phyloP scores from a whole-genome alignment of 345 rosid species.

The Schrenkiella parvula region DNA sequence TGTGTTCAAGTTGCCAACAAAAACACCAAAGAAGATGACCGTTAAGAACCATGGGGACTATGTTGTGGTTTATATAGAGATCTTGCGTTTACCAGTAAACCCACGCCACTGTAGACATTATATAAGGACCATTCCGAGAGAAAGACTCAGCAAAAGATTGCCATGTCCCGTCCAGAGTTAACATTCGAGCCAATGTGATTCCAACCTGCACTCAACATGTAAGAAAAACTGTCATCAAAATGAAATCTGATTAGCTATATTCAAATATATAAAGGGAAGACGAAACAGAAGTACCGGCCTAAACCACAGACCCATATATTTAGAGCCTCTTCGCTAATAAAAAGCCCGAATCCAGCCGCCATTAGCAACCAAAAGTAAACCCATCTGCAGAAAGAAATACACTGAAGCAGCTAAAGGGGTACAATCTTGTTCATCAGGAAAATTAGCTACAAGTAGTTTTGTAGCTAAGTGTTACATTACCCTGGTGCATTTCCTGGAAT shows the following conservation, averaged over 20 bases:
- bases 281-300: conserved; percentile 55
- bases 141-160: conserved; percentile 63
- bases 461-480: conserved; percentile 31
- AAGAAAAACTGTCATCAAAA: not conserved
- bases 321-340: conserved; percentile 88
- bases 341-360: conserved; percentile 90
- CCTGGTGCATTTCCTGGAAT: conserved; percentile 82
- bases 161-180: conserved; percentile 81
- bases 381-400: conserved; percentile 51
- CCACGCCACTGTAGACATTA: conserved; percentile 73
- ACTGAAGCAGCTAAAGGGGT: not conserved
- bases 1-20: conserved; percentile 4
- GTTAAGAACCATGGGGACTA: not conserved
- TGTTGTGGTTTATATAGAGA: not conserved
- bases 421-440: not conserved
- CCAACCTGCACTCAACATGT: conserved; percentile 52
- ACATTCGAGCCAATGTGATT: conserved; percentile 67
- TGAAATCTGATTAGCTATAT: not conserved
- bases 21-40: not conserved
- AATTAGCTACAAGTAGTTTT: not conserved
- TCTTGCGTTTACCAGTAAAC: conserved; percentile 65
- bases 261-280: conserved; percentile 14
- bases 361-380: conserved; percentile 90
- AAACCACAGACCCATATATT: conserved; percentile 93
- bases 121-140: conserved; percentile 52